Evolutionary conservation across 2,329 filamentous ascomycete genomes (phyloP), one percentile per base, ranked within the genome.

Genomic region (Colletotrichum horii): DNA sequence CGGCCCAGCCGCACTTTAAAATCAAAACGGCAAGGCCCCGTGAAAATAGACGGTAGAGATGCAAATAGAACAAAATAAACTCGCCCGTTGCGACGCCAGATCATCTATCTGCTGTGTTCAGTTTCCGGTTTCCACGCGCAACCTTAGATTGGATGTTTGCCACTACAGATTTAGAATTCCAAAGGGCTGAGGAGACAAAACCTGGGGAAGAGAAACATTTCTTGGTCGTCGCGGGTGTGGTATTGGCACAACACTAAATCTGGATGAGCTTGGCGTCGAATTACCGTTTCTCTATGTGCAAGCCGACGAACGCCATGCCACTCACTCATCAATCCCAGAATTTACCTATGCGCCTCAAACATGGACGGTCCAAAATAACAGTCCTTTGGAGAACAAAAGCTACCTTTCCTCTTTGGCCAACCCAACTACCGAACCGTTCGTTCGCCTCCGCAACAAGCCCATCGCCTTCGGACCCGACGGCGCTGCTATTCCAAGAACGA

Each of bases 171-270:
- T 55, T 71, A 61, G 34, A 66, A 66, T 36, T 64, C 4, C 64
- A 26, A 32, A 26, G 58, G 62, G 22, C 32, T 52, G 62, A 61
- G 16, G 15, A 70, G 28, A 69, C 15, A 32, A 67, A 67, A 56
- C 62, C 73, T 64, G 73, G 73, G 73, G 73, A 32, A 58, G 73
- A 56, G 62, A 72, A 72, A 72, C 61, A 64, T 67, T 61, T 14
- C 19, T 48, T 22, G 36, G 24, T 66, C 64, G 19, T 32, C 22
- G 60, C 32, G 30, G 32, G 38, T 34, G 30, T 16, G 24, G 16
- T 36, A 62, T n/a, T 7, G 22, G 55, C 55, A 58, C 22, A 28
- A 11, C 16, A 58, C 55, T 48, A 48, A 48, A 48, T 48, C 38
- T 48, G 38, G 19, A 48, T 48, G 38, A 48, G 36, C 36, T 43